phyloP scores from a whole-genome alignment of 2,329 filamentous ascomycete genomes.

The Penicillium expansum region DNA sequence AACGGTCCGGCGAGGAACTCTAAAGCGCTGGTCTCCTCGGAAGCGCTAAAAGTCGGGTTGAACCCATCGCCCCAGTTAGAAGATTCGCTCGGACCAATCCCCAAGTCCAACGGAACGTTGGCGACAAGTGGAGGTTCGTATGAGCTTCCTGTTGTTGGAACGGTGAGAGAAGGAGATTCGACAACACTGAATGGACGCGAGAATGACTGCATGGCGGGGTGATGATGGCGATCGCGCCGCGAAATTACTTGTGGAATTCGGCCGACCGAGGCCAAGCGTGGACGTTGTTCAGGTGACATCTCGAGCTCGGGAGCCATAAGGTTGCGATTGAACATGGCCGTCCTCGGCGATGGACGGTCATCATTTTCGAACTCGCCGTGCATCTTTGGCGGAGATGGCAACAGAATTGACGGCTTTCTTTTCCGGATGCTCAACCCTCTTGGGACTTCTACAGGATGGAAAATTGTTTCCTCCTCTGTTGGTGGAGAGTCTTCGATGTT shows the following conservation, averaged over 20 bases:
- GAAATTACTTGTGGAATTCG: slow-evolving; percentile 81
- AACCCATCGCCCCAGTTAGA: slow-evolving; percentile 28
- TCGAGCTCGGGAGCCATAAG: slow-evolving; percentile 16
- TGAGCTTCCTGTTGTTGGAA: slow-evolving; percentile 25
- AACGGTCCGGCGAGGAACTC: slow-evolving; percentile 41
- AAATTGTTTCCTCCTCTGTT: slow-evolving; percentile 33
- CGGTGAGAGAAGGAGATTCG: slow-evolving; percentile 43
- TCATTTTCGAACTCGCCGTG: slow-evolving; percentile 31
- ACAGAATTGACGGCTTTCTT: slow-evolving; percentile 38
- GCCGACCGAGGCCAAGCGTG: slow-evolving; percentile 74
- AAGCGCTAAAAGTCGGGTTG: slow-evolving; percentile 36
- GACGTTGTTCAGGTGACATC: slow-evolving; percentile 37
- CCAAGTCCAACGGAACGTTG: slow-evolving; percentile 15
- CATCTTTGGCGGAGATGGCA: slow-evolving; percentile 44
- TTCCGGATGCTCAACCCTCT: slow-evolving; percentile 33
- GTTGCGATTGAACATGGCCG: slow-evolving; percentile 36
- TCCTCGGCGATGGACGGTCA: slow-evolving; percentile 35
- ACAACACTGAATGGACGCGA: slow-evolving; percentile 71
- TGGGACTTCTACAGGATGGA: slow-evolving; percentile 26
- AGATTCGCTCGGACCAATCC: slow-evolving; percentile 18
- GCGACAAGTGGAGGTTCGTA: slow-evolving; percentile 25
- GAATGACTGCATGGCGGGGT: slow-evolving; percentile 73
- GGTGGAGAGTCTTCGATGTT: slow-evolving; percentile 41
- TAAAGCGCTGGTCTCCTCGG: slow-evolving; percentile 28
- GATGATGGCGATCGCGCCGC: slow-evolving; percentile 60